Conservation (phyloP, 768 basidiomycete genomes). For the Tricholomella constricta region DNA sequence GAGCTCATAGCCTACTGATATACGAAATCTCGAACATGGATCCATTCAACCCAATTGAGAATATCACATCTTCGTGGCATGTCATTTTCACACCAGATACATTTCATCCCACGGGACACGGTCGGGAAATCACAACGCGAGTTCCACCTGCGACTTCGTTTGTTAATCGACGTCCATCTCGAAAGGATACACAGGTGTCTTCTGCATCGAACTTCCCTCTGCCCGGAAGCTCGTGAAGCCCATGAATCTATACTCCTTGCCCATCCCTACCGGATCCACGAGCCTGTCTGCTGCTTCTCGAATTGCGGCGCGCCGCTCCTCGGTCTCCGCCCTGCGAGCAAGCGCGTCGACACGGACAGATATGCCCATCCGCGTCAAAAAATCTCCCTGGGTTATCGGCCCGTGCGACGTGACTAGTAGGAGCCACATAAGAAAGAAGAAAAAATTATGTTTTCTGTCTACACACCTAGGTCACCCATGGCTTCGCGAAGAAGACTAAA, state of each 20-base stretch:
- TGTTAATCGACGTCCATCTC: slow-evolving; percentile 15
- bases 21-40: too few species aligned
- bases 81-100: neutral
- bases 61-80: too few species aligned
- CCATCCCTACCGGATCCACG: slow-evolving; percentile 86
- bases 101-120: neutral
- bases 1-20: neutral
- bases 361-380: slow-evolving; percentile 81
- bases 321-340: slow-evolving; percentile 46
- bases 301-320: slow-evolving; percentile 56
- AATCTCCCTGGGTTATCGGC: slow-evolving; percentile 63
- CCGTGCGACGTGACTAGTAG: slow-evolving; percentile 56
- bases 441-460: neutral
- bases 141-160: too few species aligned
- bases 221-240: slow-evolving; percentile 44
- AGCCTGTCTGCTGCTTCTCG: slow-evolving; percentile 64
- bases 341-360: slow-evolving; percentile 65
- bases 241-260: slow-evolving; percentile 81
- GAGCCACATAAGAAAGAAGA: neutral
- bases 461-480: slow-evolving; percentile 61
- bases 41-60: too few species aligned
- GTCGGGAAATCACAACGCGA: too few species aligned
- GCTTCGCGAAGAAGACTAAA: slow-evolving; percentile 87
- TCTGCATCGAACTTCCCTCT: slow-evolving; percentile 5
- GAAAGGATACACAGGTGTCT: slow-evolving; percentile 36